Conservation (phyloP, 306 rosid species). For the Oemleria cerasiformis region DNA sequence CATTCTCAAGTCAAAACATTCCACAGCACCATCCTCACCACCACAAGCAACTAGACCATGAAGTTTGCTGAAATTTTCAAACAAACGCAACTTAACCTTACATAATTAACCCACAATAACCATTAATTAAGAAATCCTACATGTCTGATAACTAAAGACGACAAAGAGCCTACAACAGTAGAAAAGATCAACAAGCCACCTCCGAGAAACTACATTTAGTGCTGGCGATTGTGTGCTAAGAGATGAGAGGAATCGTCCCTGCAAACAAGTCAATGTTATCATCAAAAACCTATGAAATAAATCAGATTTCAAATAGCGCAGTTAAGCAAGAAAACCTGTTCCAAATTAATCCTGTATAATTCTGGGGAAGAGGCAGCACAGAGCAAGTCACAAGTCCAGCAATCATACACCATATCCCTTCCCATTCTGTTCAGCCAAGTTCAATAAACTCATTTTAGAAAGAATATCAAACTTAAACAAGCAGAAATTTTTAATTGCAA, state of each 20-base stretch:
- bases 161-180: slow-evolving; percentile 24
- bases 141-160: slow-evolving; percentile 24
- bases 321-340: slow-evolving; percentile 56
- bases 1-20: slow-evolving; percentile 81
- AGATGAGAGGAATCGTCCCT: slow-evolving; percentile 89
- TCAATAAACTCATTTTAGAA: not conserved
- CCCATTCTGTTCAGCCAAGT: slow-evolving; percentile 65
- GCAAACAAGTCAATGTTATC: slow-evolving; percentile 17
- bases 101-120: slow-evolving; percentile 14
- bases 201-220: slow-evolving; percentile 82
- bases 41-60: slow-evolving; percentile 97
- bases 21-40: slow-evolving; percentile 93
- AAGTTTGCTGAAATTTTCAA: slow-evolving; percentile 59
- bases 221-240: slow-evolving; percentile 80
- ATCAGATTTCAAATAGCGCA: slow-evolving; percentile 10
- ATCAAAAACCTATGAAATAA: slow-evolving; percentile 6
- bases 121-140: not conserved
- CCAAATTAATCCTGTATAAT: slow-evolving; percentile 81
- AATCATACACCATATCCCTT: slow-evolving; percentile 71
- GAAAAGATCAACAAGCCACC: slow-evolving; percentile 44
- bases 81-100: slow-evolving; percentile 22
- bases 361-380: slow-evolving; percentile 98
- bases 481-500: not conserved
- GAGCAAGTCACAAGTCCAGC: slow-evolving; percentile 94
- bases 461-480: not conserved